Evolutionary conservation across 129 eudicot species (phyloP), one percentile per base, ranked within the genome.

Genomic region (Chrysanthemum makinoi): DNA sequence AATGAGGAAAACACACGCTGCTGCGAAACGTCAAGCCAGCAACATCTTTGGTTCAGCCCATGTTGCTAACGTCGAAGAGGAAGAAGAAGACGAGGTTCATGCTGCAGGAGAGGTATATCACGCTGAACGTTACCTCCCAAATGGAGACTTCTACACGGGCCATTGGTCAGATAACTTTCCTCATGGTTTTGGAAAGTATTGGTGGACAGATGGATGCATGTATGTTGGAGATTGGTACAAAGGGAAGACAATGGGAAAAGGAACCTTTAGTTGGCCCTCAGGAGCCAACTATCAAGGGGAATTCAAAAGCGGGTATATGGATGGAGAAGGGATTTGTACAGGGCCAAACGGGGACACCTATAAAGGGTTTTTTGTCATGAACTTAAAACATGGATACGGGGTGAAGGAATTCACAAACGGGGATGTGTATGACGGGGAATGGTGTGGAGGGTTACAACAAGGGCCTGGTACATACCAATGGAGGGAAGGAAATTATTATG

Each of bases 141-240:
- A 90, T 62, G 99, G 97, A 1, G 99, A 95, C 79, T 90, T 84
- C 73, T 95, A 95, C 80, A 78, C 69, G 6, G 99, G 99, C 14
- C 75, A 82, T 16, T 95, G 97, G 96, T 63, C 75, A 5, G 96
- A 88, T 22, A 86, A 79, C 71, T 84, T 89, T 66, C 99, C 99
- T 11, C 99, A 90, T n/a, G 99, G 99, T 8, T 68, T 69, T 2
- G 99, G 99, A 1, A 95, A 95, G 66, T 95, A 95, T 68, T 83
- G 87, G 89, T 95, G 99, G 99, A 84, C 94, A 0, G 99, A 95
- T 61, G 99, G 99, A 9, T 95, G 99, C 43, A 86, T 88, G 96
- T 90, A 86, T 58, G 86, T 83, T 4, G 97, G 99, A 2, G 99
- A 90, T 26, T 95, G 97, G 96, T 81, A 73, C 26, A 71, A 70